Percentiles rank a stretch among this genome's conserved stretches.
Conservation (phyloP, 2,329 filamentous ascomycete species). For the Cladosporium austrohemisphaericum region DNA sequence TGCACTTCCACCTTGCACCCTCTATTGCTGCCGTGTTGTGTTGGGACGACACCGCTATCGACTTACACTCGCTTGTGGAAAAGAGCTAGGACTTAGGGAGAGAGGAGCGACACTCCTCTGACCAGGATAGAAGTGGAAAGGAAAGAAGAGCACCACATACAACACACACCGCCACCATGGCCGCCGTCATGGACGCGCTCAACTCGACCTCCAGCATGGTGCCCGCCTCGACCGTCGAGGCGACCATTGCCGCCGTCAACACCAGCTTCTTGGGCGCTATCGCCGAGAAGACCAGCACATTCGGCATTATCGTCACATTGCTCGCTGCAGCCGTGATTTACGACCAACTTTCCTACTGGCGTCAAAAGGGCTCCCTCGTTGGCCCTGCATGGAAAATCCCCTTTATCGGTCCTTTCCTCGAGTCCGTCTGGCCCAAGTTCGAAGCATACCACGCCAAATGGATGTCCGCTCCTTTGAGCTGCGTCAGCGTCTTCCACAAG, state of each 20-base stretch:
- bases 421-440: constrained; percentile 90
- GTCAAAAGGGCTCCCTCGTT: constrained; percentile 44
- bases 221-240: constrained; percentile 46
- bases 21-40: too few species aligned
- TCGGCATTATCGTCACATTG: constrained; percentile 66
- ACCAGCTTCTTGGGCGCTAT: constrained; percentile 51
- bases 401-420: constrained; percentile 82
- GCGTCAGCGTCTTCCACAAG: constrained; percentile 99
- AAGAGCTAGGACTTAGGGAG: constrained; percentile 1
- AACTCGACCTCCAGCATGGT: constrained; percentile 30
- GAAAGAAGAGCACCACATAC: not conserved
- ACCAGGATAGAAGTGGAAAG: not conserved
- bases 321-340: constrained; percentile 72
- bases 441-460: constrained; percentile 89
- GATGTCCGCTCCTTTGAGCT: constrained; percentile 85
- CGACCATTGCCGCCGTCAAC: constrained; percentile 55
- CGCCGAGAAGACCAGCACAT: constrained; percentile 58
- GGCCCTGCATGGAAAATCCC: constrained; percentile 48
- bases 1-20: too few species aligned
- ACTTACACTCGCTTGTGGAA: not conserved
- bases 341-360: constrained; percentile 64
- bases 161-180: constrained; percentile 22
- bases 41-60: not conserved
- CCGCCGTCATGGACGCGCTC: constrained; percentile 31
- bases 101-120: not conserved